phyloP scores from a whole-genome alignment of 140 eudicot genomes.

The Oenanthe javanica region DNA sequence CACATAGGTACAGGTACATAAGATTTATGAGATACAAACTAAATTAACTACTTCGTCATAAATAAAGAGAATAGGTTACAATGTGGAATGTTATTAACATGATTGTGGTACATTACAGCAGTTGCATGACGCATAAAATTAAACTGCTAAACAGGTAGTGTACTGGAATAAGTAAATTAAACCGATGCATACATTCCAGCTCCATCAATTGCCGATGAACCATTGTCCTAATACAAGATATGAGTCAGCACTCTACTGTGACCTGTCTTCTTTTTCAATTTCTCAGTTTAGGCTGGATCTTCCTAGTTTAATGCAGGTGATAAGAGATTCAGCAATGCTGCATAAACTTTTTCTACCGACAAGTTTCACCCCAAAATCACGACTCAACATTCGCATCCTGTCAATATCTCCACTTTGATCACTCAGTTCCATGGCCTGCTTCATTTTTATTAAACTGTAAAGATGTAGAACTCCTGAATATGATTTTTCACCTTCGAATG shows the following conservation, averaged over 20 bases:
- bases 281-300: slow-evolving; percentile 14
- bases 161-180: background rate
- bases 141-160: background rate
- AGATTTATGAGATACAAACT: background rate
- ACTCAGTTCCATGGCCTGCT: slow-evolving; percentile 37
- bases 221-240: background rate
- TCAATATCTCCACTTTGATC: slow-evolving; percentile 32
- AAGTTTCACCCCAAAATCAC: slow-evolving; percentile 28
- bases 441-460: slow-evolving; percentile 33
- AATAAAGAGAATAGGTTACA: background rate
- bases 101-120: background rate
- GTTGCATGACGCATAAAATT: background rate
- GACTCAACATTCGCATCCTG: slow-evolving; percentile 31
- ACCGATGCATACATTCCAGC: background rate
- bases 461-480: slow-evolving; percentile 24
- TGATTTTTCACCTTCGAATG: slow-evolving; percentile 23
- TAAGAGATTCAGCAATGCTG: slow-evolving; percentile 32
- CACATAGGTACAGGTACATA: no score
- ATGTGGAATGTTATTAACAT: background rate
- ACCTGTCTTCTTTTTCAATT: background rate
- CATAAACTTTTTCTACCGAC: slow-evolving; percentile 36
- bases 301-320: slow-evolving; percentile 29
- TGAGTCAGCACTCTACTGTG: background rate
- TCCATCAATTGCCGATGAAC: background rate
- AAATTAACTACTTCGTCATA: background rate